Evolutionary conservation across 1,139 yeast species (phyloP), one percentile per base, ranked within the genome.

Genomic region (Hanseniaspora gamundiae): DNA sequence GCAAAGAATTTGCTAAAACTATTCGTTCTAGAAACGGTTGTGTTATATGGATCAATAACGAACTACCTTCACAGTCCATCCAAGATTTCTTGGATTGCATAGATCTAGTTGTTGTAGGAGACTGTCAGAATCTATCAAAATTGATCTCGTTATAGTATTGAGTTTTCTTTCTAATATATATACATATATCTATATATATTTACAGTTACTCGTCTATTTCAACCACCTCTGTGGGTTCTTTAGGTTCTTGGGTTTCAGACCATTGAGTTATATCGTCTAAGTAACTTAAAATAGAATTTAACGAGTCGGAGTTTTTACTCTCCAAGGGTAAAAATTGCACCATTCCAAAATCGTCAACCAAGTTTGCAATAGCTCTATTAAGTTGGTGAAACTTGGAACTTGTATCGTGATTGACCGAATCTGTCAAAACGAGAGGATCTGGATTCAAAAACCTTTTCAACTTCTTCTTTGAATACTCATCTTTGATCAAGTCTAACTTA

Each of bases 291-390:
- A 91, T 91, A 0, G 91, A 81, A 8, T 81, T 77, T 17, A 91
- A 81, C 41, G 87, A 75, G 42, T 80, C 88, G 38, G 87, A 81
- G 58, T 83, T 80, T 40, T 79, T 73, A 41, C 95, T 80, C 56
- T 86, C 93, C 50, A 91, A 69, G 0, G 98, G 97, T 51, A 91
- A 67, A 58, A 87, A 91, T 59, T 91, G 97, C 3, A 91, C 97
- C 99, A 91, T 91, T 8, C 98, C 97, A 62, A 91, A 91, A 58
- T 93, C 99, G 59, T 93, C 97, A 30, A 85, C 88, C 53, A 91
- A 69, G 51, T 82, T 78, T 1, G 96, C 96, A 52, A 91, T 87
- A 26, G 91, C 73, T 53, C 74, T 74, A 59, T 86, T 91, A 48
- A 91, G 71, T 49, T 70, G 76, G 38, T 80, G 73, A 56, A 78